Conservation (phyloP, 257 asterid genomes). For the Marsdenia floribunda region DNA sequence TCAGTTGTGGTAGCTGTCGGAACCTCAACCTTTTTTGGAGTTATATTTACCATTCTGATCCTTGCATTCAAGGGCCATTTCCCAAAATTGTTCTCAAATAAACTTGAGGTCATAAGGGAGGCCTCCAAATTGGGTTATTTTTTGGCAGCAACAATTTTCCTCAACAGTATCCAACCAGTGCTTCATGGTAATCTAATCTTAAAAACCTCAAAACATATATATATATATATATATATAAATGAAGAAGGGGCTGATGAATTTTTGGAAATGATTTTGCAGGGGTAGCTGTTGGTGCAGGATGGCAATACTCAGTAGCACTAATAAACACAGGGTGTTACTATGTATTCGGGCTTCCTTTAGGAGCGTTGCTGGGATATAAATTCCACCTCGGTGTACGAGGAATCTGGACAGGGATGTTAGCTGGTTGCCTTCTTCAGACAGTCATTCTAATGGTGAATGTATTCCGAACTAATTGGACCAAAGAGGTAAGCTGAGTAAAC, state of each 20-base stretch:
- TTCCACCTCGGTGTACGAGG: constrained; percentile 59
- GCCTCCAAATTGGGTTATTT: constrained; percentile 61
- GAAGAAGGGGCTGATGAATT: no score
- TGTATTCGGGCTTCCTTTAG: constrained; percentile 68
- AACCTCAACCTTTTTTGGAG: constrained; percentile 59
- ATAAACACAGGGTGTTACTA: constrained; percentile 59
- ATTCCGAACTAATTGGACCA: constrained; percentile 51
- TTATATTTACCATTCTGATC: constrained; percentile 34
- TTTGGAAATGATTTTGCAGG: constrained; percentile 31
- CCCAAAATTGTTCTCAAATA: constrained; percentile 51
- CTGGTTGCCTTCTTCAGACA: constrained; percentile 69
- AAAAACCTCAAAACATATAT: background rate
- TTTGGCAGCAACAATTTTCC: constrained; percentile 63
- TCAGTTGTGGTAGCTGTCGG: constrained; percentile 44
- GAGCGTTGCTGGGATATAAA: constrained; percentile 68
- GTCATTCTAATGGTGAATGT: constrained; percentile 31
- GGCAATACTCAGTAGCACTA: constrained; percentile 70
- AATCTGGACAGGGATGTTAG: constrained; percentile 78
- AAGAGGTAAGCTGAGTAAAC: constrained; percentile 39
- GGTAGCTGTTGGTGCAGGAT: constrained; percentile 93
- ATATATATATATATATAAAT: no score
- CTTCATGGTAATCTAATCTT: constrained; percentile 51
- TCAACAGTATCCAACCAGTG: constrained; percentile 78
- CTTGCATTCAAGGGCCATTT: constrained; percentile 12
- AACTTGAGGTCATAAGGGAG: constrained; percentile 44